Percentiles rank a stretch among this genome's conserved stretches.
phyloP scores from a whole-genome alignment of 2,329 filamentous ascomycete genomes.

The Aureobasidium sp. region DNA sequence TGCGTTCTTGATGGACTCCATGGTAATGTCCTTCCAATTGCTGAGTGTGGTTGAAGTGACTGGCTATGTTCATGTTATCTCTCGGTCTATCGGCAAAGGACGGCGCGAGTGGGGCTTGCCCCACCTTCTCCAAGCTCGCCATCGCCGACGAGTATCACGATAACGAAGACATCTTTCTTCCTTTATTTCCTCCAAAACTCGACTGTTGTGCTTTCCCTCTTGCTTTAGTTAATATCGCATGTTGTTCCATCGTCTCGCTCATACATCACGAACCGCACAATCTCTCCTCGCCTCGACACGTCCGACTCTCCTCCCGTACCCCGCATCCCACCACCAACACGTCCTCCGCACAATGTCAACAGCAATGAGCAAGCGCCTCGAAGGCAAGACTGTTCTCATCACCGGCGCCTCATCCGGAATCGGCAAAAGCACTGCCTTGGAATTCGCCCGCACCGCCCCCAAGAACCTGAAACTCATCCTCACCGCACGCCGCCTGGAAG shows the following conservation, averaged over 20 bases:
- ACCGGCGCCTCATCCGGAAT: conserved; percentile 97
- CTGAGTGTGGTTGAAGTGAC: no score
- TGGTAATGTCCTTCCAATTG: background rate
- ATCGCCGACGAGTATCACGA: conserved; percentile 3
- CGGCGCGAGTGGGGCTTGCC: conserved; percentile 7
- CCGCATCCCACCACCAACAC: conserved; percentile 11
- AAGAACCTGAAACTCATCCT: conserved; percentile 84
- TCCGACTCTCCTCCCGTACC: background rate
- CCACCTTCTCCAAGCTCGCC: conserved; percentile 11
- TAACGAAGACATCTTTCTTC: background rate
- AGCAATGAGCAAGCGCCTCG: conserved; percentile 82
- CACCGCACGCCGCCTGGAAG: conserved; percentile 87
- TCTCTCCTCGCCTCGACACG: background rate
- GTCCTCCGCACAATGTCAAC: conserved; percentile 65
- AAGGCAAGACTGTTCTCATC: conserved; percentile 92
- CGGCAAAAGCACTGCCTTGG: conserved; percentile 82
- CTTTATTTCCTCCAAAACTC: background rate
- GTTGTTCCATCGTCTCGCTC: conserved; percentile 9
- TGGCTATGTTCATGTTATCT: background rate
- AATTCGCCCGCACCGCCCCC: conserved; percentile 90
- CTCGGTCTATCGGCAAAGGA: conserved; percentile 17
- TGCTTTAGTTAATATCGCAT: background rate
- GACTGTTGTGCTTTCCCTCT: background rate
- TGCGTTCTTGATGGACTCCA: conserved; percentile 17
- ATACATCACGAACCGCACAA: background rate